These are phyloP conservation scores for Albugo candida DNA, from an alignment of 352 stramenopile species.

Conservation along the genomic window DNA sequence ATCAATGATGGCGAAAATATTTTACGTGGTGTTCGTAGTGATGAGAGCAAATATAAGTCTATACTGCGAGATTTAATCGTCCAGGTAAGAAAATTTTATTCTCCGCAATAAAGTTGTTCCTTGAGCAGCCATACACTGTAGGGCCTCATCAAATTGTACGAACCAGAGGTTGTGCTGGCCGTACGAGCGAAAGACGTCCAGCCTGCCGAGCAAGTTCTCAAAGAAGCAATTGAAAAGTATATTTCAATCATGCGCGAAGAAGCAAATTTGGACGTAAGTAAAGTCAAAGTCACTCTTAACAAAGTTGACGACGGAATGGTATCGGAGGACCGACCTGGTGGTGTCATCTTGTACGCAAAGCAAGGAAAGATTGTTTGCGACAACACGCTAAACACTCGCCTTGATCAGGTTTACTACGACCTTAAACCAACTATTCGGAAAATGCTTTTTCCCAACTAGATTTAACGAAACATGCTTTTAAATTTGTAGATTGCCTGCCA, in stretches of 20 bases:
- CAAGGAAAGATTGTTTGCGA: conserved; percentile 95
- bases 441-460: conserved; percentile 36
- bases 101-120: not conserved
- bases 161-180: conserved; percentile 85
- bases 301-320: conserved; percentile 70
- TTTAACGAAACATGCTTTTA: too few species aligned
- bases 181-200: conserved; percentile 83
- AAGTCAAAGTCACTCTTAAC: conserved; percentile 83
- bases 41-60: conserved; percentile 81
- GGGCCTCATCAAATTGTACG: conserved; percentile 96
- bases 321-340: conserved; percentile 51
- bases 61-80: conserved; percentile 94
- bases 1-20: conserved; percentile 40
- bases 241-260: conserved; percentile 75
- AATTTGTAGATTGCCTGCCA: too few species aligned
- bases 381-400: conserved; percentile 90
- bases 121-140: not conserved
- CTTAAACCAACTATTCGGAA: conserved; percentile 61
- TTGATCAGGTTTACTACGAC: conserved; percentile 70
- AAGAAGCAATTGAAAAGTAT: conserved; percentile 73
- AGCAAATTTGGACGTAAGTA: conserved; percentile 79
- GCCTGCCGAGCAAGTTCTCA: conserved; percentile 72
- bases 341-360: conserved; percentile 70
- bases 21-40: conserved; percentile 25
- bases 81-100: conserved; percentile 23